These are phyloP conservation scores for Xylaria curta DNA, from an alignment of 495 filamentous ascomycete genomes.

Conservation along the genomic window DNA sequence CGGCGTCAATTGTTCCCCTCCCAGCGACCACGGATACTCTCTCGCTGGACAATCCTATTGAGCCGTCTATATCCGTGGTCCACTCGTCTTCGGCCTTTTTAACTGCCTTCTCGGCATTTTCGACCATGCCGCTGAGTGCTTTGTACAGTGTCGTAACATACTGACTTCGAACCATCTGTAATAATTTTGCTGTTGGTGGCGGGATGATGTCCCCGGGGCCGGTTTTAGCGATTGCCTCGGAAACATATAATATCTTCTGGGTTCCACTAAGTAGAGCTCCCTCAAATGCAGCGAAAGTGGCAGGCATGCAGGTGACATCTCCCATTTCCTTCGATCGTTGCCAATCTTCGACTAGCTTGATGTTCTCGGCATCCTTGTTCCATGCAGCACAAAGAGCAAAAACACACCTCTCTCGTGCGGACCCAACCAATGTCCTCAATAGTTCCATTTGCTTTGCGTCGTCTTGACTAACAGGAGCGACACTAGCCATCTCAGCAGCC, in stretches of 20 bases:
- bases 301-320: slow-evolving; percentile 90
- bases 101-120: slow-evolving; percentile 81
- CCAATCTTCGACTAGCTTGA: slow-evolving; percentile 93
- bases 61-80: slow-evolving; percentile 56
- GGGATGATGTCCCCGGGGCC: slow-evolving; percentile 75
- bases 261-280: slow-evolving; percentile 76
- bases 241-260: slow-evolving; percentile 94
- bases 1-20: slow-evolving; percentile 67
- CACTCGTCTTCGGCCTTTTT: slow-evolving; percentile 65
- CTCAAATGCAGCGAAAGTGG: slow-evolving; percentile 80
- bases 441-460: slow-evolving; percentile 65
- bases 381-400: slow-evolving; percentile 82
- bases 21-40: slow-evolving; percentile 40
- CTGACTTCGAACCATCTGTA: slow-evolving; percentile 82
- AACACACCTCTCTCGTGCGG: slow-evolving; percentile 82
- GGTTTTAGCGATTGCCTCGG: slow-evolving; percentile 74
- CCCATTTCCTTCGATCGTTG: slow-evolving; percentile 74
- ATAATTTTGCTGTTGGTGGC: slow-evolving; percentile 79
- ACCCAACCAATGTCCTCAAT: slow-evolving; percentile 72
- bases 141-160: slow-evolving; percentile 94
- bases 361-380: slow-evolving; percentile 86
- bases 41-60: slow-evolving; percentile 30
- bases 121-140: slow-evolving; percentile 89
- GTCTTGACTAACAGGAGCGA: slow-evolving; percentile 66
- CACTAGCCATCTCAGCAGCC: slow-evolving; percentile 82